Evolutionary conservation across 257 asterid genomes (phyloP).

Genomic region (Osmanthus fragrans): DNA sequence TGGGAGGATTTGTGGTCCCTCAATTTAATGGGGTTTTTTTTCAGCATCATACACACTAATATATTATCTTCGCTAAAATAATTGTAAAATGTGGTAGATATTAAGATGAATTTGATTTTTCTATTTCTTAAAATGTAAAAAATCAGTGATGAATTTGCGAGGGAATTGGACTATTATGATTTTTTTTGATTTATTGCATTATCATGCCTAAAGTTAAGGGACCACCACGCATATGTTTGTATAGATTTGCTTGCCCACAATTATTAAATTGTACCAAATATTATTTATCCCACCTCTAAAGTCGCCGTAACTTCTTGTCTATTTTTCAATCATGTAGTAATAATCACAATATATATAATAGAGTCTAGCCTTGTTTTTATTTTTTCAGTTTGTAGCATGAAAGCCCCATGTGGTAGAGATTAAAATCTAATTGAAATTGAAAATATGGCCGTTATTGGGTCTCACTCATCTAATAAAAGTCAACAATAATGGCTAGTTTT

Average conservation of each 20-base stretch:
- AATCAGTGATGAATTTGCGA: background rate
- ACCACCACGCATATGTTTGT: background rate
- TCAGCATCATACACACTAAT: slow-evolving; percentile 13
- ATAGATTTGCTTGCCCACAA: background rate
- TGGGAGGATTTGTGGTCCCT: slow-evolving; percentile 42
- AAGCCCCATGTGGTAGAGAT: no score
- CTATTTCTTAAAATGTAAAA: no score
- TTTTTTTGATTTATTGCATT: background rate
- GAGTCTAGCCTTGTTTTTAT: no score
- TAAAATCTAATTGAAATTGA: no score
- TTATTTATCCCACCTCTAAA: background rate
- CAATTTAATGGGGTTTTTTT: background rate
- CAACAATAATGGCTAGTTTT: no score
- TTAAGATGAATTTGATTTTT: background rate
- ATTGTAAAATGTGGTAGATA: slow-evolving; percentile 8
- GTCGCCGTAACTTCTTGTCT: background rate
- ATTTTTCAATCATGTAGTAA: background rate
- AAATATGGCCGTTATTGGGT: no score
- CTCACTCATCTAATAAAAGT: no score
- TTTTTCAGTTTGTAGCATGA: background rate
- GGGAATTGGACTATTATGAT: background rate
- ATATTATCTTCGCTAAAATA: slow-evolving; percentile 23
- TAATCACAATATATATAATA: no score
- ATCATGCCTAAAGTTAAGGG: background rate
- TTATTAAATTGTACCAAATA: background rate